Base-by-base conservation (phyloP, 2,329 filamentous ascomycete species). In the Leptodontidium sp. region DNA sequence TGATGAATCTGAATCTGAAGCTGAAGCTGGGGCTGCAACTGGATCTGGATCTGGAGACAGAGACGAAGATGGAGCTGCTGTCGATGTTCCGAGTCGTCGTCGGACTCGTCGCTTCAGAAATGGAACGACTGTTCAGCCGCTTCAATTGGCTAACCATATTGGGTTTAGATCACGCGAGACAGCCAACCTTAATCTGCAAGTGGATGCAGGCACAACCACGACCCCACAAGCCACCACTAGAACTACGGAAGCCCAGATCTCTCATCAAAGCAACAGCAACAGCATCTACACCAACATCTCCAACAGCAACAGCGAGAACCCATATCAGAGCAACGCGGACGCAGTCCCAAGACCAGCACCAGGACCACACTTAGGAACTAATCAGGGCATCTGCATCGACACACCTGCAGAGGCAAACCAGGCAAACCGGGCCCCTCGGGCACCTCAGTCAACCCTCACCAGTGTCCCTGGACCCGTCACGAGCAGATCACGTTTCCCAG, bases 51-150 rank as follows among this genome's bases (percentile, higher is more conserved):
- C 11, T 9, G 45, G 14, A n/a, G n/a, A 11, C 29, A 26, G 49
- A 1, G 50, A 3, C 38, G 4, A 7, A 58, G 32, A 7, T 58
- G 17, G 49, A 52, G 17, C 24, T 21, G 32, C 3, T 38, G 17
- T 58, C 35, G 32, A 58, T 40, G 53, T 21, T 24, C 21, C 2
- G 14, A 24, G 21, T 29, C 12, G 59, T 62, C 40, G 43, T 49
- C n/a, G 43, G 1, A 35, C 59, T n/a, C 40, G 59, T 9, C 14
- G 15, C 11, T 47, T 45, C 38, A 6, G n/a, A 11, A 47, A 29
- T 4, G 40, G 40, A 4, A 26, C 59, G 49, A 38, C 8, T 49
- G 11, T 62, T 29, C 59, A 50, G 59, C 59, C 59, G 3, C 59
- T 49, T 62, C 40, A 26, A 40, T 21, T 49, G n/a, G 29, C 11